Percentiles rank a stretch among this genome's conserved stretches.
These are phyloP conservation scores for Ogataea salicorniae DNA, from an alignment of 805 yeast species.

Conservation along the genomic window DNA sequence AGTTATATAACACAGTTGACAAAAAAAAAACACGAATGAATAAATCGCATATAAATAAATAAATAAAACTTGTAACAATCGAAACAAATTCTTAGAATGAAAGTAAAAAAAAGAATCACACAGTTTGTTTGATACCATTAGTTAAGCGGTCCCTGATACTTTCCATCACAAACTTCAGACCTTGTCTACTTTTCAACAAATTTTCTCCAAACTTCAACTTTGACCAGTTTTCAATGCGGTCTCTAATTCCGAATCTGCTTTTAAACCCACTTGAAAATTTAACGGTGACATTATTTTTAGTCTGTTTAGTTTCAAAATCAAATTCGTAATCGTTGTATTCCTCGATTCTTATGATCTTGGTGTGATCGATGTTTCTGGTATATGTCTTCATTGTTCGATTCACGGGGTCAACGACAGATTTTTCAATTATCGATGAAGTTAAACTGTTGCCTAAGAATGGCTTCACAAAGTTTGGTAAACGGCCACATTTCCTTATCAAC, in stretches of 20 bases:
- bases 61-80: not conserved
- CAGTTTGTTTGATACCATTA: not conserved
- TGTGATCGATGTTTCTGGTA: conserved; percentile 81
- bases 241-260: conserved; percentile 50
- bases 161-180: conserved; percentile 76
- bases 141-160: conserved; percentile 21
- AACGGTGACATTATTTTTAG: conserved; percentile 47
- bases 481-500: conserved; percentile 70
- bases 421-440: conserved; percentile 79
- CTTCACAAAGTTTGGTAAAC: conserved; percentile 72
- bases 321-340: conserved; percentile 59
- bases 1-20: not conserved
- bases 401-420: conserved; percentile 64
- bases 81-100: not conserved
- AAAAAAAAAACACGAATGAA: not conserved
- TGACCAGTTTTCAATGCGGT: conserved; percentile 80
- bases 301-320: conserved; percentile 26
- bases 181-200: conserved; percentile 58
- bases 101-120: not conserved
- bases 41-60: not conserved
- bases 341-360: conserved; percentile 69
- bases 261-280: conserved; percentile 67
- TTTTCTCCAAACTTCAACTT: conserved; percentile 64
- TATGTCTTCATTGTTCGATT: conserved; percentile 55
- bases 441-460: conserved; percentile 64